These are phyloP conservation scores for Wallacemonas collosoma DNA, from an alignment of 208 protist species.

Conservation along the genomic window DNA sequence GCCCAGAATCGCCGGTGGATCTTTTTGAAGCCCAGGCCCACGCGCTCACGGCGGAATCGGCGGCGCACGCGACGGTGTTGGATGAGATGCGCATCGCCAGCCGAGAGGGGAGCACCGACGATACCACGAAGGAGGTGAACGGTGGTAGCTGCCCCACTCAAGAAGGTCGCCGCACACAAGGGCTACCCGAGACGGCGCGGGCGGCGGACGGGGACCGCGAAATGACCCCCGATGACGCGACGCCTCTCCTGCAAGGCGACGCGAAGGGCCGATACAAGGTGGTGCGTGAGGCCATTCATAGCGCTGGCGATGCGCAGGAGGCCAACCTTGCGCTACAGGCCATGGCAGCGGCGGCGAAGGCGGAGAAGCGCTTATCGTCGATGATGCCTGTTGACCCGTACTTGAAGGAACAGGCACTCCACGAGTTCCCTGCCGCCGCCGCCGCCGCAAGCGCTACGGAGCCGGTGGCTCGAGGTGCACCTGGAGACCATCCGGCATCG, in stretches of 20 bases:
- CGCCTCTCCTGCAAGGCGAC: slow-evolving; percentile 31
- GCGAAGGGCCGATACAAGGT: slow-evolving; percentile 35
- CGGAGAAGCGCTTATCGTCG: slow-evolving; percentile 25
- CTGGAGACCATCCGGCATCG: too few relatives aligned
- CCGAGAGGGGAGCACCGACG: background rate
- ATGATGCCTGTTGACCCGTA: slow-evolving; percentile 24
- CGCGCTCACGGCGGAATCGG: background rate
- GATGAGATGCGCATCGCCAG: background rate
- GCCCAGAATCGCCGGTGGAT: slow-evolving; percentile 39
- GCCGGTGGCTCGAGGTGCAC: too few relatives aligned
- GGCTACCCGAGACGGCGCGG: too few relatives aligned
- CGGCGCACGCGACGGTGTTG: slow-evolving; percentile 12
- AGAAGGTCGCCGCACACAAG: too few relatives aligned
- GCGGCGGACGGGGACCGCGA: too few relatives aligned
- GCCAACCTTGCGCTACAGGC: slow-evolving; percentile 41
- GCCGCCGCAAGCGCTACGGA: background rate
- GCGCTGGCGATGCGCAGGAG: slow-evolving; percentile 40
- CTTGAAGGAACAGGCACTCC: slow-evolving; percentile 27
- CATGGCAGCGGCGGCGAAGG: slow-evolving; percentile 43
- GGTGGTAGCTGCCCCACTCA: too few relatives aligned
- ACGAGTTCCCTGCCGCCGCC: slow-evolving; percentile 3
- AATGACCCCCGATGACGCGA: background rate
- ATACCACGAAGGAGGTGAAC: background rate
- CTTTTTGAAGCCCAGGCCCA: background rate
- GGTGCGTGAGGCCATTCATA: slow-evolving; percentile 39